Evolutionary conservation across 495 filamentous ascomycete species (phyloP).

Genomic region (Astrothelium subdiscretum): DNA sequence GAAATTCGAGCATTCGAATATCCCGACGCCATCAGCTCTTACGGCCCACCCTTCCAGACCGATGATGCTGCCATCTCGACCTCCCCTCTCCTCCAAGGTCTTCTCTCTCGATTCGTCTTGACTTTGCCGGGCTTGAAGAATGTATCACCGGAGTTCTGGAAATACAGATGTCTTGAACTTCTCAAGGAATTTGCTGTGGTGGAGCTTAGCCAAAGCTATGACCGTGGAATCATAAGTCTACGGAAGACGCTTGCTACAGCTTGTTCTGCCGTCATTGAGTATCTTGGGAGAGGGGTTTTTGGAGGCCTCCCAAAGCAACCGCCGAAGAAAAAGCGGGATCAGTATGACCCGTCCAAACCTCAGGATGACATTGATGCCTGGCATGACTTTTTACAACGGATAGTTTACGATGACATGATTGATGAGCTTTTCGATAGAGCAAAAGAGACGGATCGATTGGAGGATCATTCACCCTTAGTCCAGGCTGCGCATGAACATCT

Average conservation of each 20-base stretch:
- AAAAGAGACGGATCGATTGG: slow-evolving; percentile 40
- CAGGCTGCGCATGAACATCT: slow-evolving; percentile 46
- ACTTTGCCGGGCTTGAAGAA: slow-evolving; percentile 45
- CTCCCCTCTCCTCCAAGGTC: slow-evolving; percentile 45
- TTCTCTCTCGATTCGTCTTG: slow-evolving; percentile 46
- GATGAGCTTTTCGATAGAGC: slow-evolving; percentile 45
- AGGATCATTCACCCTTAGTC: slow-evolving; percentile 42
- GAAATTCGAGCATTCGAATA: slow-evolving; percentile 51
- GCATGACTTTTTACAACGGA: slow-evolving; percentile 43
- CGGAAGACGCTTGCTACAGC: slow-evolving; percentile 56
- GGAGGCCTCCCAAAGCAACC: slow-evolving; percentile 35
- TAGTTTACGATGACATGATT: slow-evolving; percentile 47
- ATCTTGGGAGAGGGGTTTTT: slow-evolving; percentile 43
- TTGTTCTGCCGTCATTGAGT: slow-evolving; percentile 47
- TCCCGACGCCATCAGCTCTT: slow-evolving; percentile 39
- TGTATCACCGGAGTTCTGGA: slow-evolving; percentile 48
- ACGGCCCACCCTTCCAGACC: slow-evolving; percentile 46
- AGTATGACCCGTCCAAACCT: slow-evolving; percentile 43
- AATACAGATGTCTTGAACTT: slow-evolving; percentile 33
- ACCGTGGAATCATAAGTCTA: slow-evolving; percentile 51
- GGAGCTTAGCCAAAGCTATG: slow-evolving; percentile 56
- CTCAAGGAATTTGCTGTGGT: slow-evolving; percentile 40
- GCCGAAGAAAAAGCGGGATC: slow-evolving; percentile 17
- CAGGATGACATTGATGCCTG: slow-evolving; percentile 43
- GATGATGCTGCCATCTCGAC: slow-evolving; percentile 28